Evolutionary conservation across 2,329 filamentous ascomycete genomes (phyloP), one percentile per base, ranked within the genome.

Genomic region (Fusarium duplospermum): DNA sequence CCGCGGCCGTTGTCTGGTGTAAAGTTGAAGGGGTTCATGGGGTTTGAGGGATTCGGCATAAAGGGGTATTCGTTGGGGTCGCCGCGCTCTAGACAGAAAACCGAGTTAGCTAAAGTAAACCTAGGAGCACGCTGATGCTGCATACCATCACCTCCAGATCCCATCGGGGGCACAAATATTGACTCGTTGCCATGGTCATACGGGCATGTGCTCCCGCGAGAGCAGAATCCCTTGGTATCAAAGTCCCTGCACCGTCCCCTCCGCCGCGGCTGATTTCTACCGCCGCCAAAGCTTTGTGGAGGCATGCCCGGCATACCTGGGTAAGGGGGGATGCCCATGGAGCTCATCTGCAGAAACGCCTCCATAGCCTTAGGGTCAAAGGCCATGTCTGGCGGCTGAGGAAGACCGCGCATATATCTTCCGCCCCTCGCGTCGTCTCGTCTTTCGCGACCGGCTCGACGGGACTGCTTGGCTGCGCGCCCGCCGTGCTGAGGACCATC

Each of bases 191-290:
- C 90, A 79, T 96, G 93, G 75, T 94, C 90, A 76, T 89, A 94
- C 42, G 86, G 87, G 81, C 93, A 95, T 24, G 87, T 88, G 75
- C 86, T 89, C 4, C 93, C 92, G 42, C 90, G 85, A 7, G 90
- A 87, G 78, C 93, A 95, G 77, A 89, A 94, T 0, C 93, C 93
- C 75, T 93, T 93, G 1, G 84, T 89, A 67, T 94, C 92, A 76
- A 93, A 94, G 80, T 94, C 91, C 66, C 89, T 86, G 78, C 93
- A 95, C 67, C 89, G 86, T 66, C 86, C 82, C 71, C 82, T 85
- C 58, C 81, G 84, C 66, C 83, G 83, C 42, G 78, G 79, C 45
- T 80, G 77, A 66, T 36, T 73, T 62, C 65, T 74, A 14, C 63
- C 69, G n/a, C 73, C 75, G 18, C 68, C 70, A 29, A 76, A 72